Evolutionary conservation across 768 basidiomycete species (phyloP).

Genomic region (Solioccasus polychromus): DNA sequence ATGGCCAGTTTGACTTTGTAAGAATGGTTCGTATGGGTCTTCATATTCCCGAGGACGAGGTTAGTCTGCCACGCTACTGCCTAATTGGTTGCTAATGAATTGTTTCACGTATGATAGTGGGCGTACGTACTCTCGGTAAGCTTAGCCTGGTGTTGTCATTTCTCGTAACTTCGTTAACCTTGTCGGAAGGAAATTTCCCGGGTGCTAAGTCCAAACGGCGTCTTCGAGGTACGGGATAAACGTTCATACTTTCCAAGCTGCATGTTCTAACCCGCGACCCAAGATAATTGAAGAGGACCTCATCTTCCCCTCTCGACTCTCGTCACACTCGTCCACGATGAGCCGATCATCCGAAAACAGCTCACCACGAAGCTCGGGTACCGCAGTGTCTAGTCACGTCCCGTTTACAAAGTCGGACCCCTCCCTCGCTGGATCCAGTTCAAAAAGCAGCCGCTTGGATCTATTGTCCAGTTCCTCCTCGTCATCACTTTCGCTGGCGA

Average conservation of each 20-base stretch:
- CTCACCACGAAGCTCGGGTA: constrained; percentile 29
- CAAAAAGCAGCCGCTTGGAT: constrained; percentile 13
- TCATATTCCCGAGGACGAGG: constrained; percentile 72
- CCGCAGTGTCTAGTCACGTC: constrained; percentile 18
- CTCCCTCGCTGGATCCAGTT: constrained; percentile 13
- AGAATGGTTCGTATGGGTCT: constrained; percentile 62
- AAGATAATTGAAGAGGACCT: constrained; percentile 75
- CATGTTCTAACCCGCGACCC: constrained; percentile 7
- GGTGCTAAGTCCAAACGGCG: constrained; percentile 58
- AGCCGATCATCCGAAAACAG: constrained; percentile 19
- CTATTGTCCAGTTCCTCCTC: constrained; percentile 16
- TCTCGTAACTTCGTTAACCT: constrained; percentile 12
- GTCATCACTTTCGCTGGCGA: constrained; percentile 20
- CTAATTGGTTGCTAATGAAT: constrained; percentile 13
- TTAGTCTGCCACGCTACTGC: constrained; percentile 20
- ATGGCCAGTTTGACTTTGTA: constrained; percentile 61
- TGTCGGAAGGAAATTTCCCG: constrained; percentile 58
- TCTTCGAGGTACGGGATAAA: constrained; percentile 53
- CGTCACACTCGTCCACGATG: constrained; percentile 3
- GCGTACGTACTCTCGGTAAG: constrained; percentile 60
- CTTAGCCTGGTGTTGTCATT: constrained; percentile 8
- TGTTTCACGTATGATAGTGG: constrained; percentile 45
- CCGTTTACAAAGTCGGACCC: constrained; percentile 25
- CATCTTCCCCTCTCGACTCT: constrained; percentile 56
- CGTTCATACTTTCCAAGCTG: background rate